phyloP scores from a whole-genome alignment of 345 rosid species.

The Brassica napus region Da-Ae NC_063440.1:23212001-23212500 shows the following conservation, averaged over 20 bases:
- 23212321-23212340: not conserved
- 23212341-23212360: not conserved
- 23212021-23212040: not conserved
- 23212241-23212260: conserved; percentile 71
- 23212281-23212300: conserved; percentile 57
- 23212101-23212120: not conserved
- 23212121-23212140: conserved; percentile 57
- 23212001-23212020: conserved; percentile 53
- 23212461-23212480: not conserved
- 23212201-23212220: conserved; percentile 42
- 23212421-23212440: not conserved
- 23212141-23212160: conserved; percentile 56
- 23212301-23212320: conserved; percentile 36
- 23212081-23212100: not conserved
- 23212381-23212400: not conserved
- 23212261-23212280: conserved; percentile 82
- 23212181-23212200: conserved; percentile 62
- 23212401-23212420: not conserved
- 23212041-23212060: not conserved
- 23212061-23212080: not conserved
- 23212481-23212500: not conserved
- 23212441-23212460: not conserved
- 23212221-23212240: conserved; percentile 55
- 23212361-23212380: not conserved
- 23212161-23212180: conserved; percentile 48